A percentile compares a stretch with the other conserved stretches of the same genome.
Evolutionary conservation across 257 asterid species (phyloP).

Genomic region (Ophiorrhiza pumila): DNA sequence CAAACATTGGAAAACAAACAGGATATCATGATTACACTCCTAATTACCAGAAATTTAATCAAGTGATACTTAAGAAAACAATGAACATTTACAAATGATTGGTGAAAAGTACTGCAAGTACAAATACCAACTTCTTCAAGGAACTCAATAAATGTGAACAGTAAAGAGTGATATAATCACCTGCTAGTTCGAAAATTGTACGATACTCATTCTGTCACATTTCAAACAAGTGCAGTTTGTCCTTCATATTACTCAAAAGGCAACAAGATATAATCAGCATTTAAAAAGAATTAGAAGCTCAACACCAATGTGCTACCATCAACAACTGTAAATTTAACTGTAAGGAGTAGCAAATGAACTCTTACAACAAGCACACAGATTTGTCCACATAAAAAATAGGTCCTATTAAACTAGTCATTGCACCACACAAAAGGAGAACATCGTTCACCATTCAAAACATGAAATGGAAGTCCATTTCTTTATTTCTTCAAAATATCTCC

Average conservation of each 20-base stretch:
- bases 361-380: background rate
- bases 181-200: background rate
- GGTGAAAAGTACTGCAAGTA: background rate
- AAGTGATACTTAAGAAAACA: slow-evolving; percentile 1
- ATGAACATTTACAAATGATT: background rate
- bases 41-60: background rate
- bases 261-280: background rate
- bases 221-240: background rate
- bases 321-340: background rate
- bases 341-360: background rate
- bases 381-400: background rate
- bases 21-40: background rate
- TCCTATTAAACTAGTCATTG: background rate
- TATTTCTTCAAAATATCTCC: background rate
- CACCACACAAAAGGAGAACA: background rate
- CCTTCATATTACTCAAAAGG: background rate
- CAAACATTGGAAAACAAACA: background rate
- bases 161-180: background rate
- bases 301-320: too few relatives aligned
- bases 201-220: background rate
- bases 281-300: background rate
- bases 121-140: background rate
- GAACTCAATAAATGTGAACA: background rate
- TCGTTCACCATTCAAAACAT: background rate
- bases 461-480: background rate